These are phyloP conservation scores for Bruguiera parviflora DNA, from an alignment of 345 rosid species.

Conservation along the genomic window DNA sequence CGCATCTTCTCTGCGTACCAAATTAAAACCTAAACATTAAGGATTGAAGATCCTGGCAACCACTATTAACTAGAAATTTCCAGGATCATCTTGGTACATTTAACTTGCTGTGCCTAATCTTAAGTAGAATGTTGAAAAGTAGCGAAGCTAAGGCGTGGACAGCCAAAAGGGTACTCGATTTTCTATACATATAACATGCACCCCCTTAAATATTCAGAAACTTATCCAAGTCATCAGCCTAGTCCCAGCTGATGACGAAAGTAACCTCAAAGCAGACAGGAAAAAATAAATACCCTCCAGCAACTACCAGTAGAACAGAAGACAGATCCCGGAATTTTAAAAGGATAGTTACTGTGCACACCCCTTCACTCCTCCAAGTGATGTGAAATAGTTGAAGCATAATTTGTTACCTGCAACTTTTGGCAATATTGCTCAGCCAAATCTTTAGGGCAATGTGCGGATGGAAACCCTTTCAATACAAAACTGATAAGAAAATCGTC, in stretches of 20 bases:
- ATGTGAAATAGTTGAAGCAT: neutral
- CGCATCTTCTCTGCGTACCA: neutral
- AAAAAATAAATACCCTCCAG: too few relatives aligned
- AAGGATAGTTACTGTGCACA: neutral
- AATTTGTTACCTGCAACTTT: constrained; percentile 69
- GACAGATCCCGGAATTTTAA: neutral
- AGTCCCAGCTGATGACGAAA: too few relatives aligned
- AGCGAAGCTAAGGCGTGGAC: neutral
- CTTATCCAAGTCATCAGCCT: too few relatives aligned
- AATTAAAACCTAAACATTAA: neutral
- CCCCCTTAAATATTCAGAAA: too few relatives aligned
- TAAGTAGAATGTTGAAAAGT: neutral
- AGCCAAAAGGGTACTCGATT: neutral
- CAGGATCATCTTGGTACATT: neutral
- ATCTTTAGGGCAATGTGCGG: constrained; percentile 60
- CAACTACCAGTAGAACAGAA: neutral
- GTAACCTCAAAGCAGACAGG: too few relatives aligned
- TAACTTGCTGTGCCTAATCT: neutral
- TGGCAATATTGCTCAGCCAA: constrained; percentile 76
- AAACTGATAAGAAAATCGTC: constrained; percentile 63
- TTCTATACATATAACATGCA: too few relatives aligned
- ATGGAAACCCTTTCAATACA: constrained; percentile 50
- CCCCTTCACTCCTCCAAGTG: neutral
- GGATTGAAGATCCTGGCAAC: neutral
- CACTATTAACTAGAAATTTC: neutral